Conservation (phyloP, 2,329 filamentous ascomycete species). For the Colletotrichum tropicale region DNA sequence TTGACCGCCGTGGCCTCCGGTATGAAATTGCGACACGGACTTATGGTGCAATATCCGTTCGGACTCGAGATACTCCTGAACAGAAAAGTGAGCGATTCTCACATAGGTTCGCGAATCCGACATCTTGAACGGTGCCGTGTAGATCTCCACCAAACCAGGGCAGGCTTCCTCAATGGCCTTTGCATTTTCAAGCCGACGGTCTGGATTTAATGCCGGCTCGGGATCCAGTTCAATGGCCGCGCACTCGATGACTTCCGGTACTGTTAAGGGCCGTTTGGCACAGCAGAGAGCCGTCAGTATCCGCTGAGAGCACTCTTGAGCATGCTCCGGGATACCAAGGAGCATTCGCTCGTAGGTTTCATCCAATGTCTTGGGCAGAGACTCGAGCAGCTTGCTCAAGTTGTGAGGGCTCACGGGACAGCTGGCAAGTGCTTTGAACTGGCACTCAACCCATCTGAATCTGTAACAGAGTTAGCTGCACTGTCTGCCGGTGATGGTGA, state of each 20-base stretch:
- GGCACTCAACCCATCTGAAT: conserved; percentile 28
- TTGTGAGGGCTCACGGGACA: conserved; percentile 16
- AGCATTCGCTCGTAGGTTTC: conserved; percentile 28
- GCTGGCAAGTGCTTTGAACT: conserved; percentile 18
- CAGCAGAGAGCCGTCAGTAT: neutral
- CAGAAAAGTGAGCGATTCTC: neutral
- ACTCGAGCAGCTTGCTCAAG: conserved; percentile 26
- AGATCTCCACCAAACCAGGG: neutral
- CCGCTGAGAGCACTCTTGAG: neutral
- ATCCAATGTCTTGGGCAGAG: conserved; percentile 27
- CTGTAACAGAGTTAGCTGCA: conserved; percentile 17
- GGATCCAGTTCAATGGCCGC: neutral
- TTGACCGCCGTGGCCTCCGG: neutral
- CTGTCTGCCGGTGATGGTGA: neutral
- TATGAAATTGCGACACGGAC: neutral
- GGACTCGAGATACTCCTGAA: neutral
- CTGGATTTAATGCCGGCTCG: neutral
- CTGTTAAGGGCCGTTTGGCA: neutral
- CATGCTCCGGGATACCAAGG: neutral
- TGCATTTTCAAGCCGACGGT: neutral
- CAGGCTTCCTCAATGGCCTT: neutral
- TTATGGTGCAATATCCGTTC: neutral
- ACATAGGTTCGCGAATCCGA: neutral
- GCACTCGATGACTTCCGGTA: neutral
- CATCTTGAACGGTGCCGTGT: neutral